Evolutionary conservation across 2,329 filamentous ascomycete genomes (phyloP), one percentile per base, ranked within the genome.

Genomic region (Scedosporium minutisporum): DNA sequence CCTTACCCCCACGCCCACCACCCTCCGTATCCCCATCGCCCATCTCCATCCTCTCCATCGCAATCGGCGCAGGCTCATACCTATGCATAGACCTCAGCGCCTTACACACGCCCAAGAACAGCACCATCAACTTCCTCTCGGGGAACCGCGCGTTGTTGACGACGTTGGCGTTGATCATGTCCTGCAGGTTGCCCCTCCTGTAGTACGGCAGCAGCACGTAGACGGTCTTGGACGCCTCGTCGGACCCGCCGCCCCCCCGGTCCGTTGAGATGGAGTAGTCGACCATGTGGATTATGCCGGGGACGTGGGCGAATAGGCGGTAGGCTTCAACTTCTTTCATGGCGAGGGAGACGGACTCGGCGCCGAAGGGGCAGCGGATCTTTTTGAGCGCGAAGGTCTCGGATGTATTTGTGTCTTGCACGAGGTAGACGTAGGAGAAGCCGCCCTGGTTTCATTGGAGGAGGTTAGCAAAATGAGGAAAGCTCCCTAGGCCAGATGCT

Each of bases 311-410:
- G 78, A 99, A 99, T 64, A 97, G 85, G 67, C 88, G 88, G 80
- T 99, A 99, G 59, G 95, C 93, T 75, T 97, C 93, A 65, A 97
- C 95, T 79, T 99, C 95, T 75, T 93, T 93, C 82, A 97, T 88
- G 60, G 95, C 95, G 73, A 91, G 91, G 67, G 91, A 87, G 64
- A 99, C 93, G 27, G 91, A 96, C 80, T 99, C 95, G 75, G 95
- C 89, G 67, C 95, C 95, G 71, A 99, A 97, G 4, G 95, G 93
- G 80, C 95, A 99, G 72, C 93, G 88, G 75, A 99, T 99, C 83
- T 99, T 99, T 77, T 99, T 99, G 65, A 97, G 87, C 18, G 95
- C 95, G 75, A 96, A 93, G 57, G 96, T 84, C 69, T 93, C 87
- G 64, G 90, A 89, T 61, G 86, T 89, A 62, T 85, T 81, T 58